Evolutionary conservation across 345 rosid species (phyloP).

Genomic region (Mallotus nudiflorus): DNA sequence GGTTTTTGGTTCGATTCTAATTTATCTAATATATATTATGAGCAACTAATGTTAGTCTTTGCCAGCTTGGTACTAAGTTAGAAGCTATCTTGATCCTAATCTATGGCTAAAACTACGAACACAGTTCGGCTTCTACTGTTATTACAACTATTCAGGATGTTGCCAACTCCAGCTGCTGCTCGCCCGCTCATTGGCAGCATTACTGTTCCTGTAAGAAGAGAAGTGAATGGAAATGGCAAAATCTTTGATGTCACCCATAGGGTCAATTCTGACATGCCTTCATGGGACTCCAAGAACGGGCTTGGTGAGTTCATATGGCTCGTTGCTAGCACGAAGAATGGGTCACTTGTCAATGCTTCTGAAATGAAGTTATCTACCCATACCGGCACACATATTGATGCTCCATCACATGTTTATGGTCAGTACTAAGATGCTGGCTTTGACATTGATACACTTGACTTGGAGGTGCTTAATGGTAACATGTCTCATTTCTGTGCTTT

Average conservation of each 20-base stretch:
- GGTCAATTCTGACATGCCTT: constrained; percentile 33
- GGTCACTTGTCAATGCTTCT: constrained; percentile 33
- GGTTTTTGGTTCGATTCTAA: too few relatives aligned
- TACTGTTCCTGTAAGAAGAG: constrained; percentile 26
- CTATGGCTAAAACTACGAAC: background rate
- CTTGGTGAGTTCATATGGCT: constrained; percentile 42
- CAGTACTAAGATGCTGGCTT: constrained; percentile 48
- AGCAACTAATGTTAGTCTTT: too few relatives aligned
- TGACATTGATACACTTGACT: constrained; percentile 47
- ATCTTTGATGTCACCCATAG: constrained; percentile 51
- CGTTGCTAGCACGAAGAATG: constrained; percentile 46
- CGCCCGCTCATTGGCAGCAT: background rate
- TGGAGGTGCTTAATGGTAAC: constrained; percentile 19
- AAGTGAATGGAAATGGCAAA: constrained; percentile 35
- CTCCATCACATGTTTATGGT: constrained; percentile 51
- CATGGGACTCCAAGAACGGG: constrained; percentile 35
- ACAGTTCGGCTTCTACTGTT: background rate
- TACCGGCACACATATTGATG: constrained; percentile 57
- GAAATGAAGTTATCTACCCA: constrained; percentile 42
- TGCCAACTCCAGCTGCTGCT: background rate
- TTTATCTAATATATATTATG: too few relatives aligned
- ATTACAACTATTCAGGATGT: background rate
- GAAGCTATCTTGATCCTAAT: background rate
- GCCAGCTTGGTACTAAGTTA: background rate
- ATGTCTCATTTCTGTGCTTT: background rate